Evolutionary conservation across 2,329 filamentous ascomycete species (phyloP), one percentile per base, ranked within the genome.

Genomic region (Phyllosticta paracitricarpa): DNA sequence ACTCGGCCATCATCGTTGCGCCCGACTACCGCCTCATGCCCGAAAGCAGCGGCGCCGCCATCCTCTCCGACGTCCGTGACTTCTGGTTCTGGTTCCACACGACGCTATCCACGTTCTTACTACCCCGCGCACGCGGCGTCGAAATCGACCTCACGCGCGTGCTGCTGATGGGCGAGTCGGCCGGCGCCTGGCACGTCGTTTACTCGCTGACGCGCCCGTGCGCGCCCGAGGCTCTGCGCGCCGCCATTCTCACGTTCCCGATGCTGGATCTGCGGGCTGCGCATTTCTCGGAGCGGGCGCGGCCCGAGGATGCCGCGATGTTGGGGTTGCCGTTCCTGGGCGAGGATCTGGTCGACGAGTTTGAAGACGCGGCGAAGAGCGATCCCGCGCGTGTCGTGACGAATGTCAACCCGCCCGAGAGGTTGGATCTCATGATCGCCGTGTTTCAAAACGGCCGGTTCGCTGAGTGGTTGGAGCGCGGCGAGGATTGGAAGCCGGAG

Each of bases 11-110:
- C 54, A 70, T 78, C 26, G 66, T 82, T 6, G 69, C 74, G 1
- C 76, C 79, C 0, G 77, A 81, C 67, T 80, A 83, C 69, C 79
- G 80, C 8, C 75, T 83, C 3, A 63, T 80, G n/a, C 80, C 81
- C 24, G 79, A 82, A 62, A 71, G 76, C 59, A 77, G 61, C 22
- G 77, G 78, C 35, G 56, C 69, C 2, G 77, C 82, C 17, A 78
- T 81, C 61, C 70, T 81, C 25, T 66, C 74, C 5, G 81, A 83
- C 65, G 63, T 82, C 0, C 59, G 68, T 8, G 76, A 79, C 63
- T 79, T 81, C 66, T 82, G 77, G 77, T 63, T 63, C 4, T 82
- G 80, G 80, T 64, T 79, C 51, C 62, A 67, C 51, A 64, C 57
- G 8, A 62, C 63, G n/a, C 66, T 69, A 1, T 55, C 61, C 0